Evolutionary conservation across 2,329 filamentous ascomycete species (phyloP), one percentile per base, ranked within the genome.

Genomic region (Aspergillus glaucus): DNA sequence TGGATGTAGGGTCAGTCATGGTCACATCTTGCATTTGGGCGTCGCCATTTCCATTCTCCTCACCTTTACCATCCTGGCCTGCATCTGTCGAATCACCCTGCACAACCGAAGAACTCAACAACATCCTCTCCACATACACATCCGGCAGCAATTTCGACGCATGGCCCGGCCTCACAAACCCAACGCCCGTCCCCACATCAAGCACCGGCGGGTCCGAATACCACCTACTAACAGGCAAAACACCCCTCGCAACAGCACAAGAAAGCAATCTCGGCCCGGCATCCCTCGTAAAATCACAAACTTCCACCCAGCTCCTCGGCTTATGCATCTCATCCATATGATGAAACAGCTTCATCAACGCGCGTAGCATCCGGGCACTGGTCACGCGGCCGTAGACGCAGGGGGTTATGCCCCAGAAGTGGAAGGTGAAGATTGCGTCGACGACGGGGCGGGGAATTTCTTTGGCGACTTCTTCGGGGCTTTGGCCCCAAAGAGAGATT

Each of bases 231-330:
- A 63, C 44, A 17, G 61, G 62, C 17, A 50, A 7, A 39, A 47
- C 39, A 10, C 50, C 44, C 5, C 49, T 40, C 14, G 41, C 9
- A 36, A 50, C 26, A 15, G 52, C 49, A 6, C 47, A 56, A 46
- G 50, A 53, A 45, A 68, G 43, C 6, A 67, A 53, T n/a, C 66
- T 58, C 46, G 66, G 65, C 1, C 66, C 66, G 34, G 55, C 56
- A 48, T 67, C 64, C 17, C 59, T 53, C 3, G 37, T 45, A 6
- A 55, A 30, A n/a, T 59, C 51, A 9, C 51, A 39, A 6, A 63
- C 6, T 3, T 63, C 55, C 0, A 15, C 14, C 10, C 45, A 55
- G 2, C 36, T 50, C 3, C 44, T 36, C 1, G 63, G 61, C 2
- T 47, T 51, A 43, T 62, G 55, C 1, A 49, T 8, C 12, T 54